Evolutionary conservation across 345 rosid species (phyloP).

Genomic region (Eucalyptus cladocalyx): DNA sequence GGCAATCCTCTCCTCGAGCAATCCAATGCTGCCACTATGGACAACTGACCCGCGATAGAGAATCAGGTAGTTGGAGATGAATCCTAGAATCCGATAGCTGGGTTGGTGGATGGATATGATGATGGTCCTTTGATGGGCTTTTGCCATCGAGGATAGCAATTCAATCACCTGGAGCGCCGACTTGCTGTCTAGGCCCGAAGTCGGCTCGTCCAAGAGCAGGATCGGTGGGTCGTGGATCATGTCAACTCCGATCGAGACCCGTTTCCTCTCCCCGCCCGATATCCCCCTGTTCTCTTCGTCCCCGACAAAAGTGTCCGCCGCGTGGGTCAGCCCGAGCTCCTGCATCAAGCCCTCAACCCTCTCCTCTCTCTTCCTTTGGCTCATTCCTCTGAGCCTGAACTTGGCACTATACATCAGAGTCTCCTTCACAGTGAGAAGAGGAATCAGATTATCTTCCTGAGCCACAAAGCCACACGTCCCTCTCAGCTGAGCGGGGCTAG

Average conservation of each 20-base stretch:
- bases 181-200: constrained; percentile 81
- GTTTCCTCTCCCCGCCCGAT: constrained; percentile 71
- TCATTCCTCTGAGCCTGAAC: constrained; percentile 51
- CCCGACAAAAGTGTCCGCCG: constrained; percentile 31
- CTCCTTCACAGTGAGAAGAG: constrained; percentile 78
- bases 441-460: constrained; percentile 73
- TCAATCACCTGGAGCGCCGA: constrained; percentile 81
- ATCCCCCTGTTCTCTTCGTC: constrained; percentile 68
- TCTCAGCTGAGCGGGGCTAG: constrained; percentile 33
- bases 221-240: constrained; percentile 74
- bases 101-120: constrained; percentile 63
- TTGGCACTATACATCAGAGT: constrained; percentile 70
- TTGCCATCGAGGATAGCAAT: constrained; percentile 64
- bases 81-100: constrained; percentile 60
- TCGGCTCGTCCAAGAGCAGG: constrained; percentile 80
- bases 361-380: constrained; percentile 34
- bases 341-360: constrained; percentile 55
- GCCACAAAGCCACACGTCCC: constrained; percentile 77
- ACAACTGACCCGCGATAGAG: constrained; percentile 45
- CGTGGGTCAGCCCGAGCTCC: constrained; percentile 61
- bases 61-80: constrained; percentile 51
- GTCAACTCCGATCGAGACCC: constrained; percentile 84
- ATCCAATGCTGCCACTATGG: constrained; percentile 44
- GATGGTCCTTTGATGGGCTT: constrained; percentile 43
- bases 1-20: constrained; percentile 47